These are phyloP conservation scores for Polygonum maritimum DNA, from an alignment of 148 eudicot species.

Conservation along the genomic window DNA sequence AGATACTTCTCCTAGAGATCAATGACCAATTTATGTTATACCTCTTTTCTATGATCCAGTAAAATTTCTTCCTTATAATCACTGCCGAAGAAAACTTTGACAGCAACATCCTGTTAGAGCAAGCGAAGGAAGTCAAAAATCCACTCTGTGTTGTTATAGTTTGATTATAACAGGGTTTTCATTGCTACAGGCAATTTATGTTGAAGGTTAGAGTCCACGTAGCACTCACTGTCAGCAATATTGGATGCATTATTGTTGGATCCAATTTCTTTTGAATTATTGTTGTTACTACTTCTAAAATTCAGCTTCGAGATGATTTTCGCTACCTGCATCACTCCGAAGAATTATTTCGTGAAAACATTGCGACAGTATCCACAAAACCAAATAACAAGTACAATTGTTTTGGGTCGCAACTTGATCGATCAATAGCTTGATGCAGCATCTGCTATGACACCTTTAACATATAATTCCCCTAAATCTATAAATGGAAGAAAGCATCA, in stretches of 20 bases:
- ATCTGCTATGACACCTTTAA: not conserved
- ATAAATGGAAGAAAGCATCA: no score
- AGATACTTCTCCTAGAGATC: not conserved
- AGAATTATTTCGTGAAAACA: not conserved
- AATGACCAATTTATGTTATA: constrained; percentile 2
- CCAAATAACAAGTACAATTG: not conserved
- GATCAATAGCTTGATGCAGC: not conserved
- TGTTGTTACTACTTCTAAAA: constrained; percentile 23
- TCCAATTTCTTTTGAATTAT: constrained; percentile 20
- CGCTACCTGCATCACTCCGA: constrained; percentile 37
- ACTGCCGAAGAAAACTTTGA: constrained; percentile 56
- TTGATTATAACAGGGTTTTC: not conserved
- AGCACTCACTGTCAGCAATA: constrained; percentile 11
- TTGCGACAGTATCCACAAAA: not conserved
- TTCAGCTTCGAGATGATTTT: constrained; percentile 49
- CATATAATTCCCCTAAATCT: no score
- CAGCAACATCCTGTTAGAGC: constrained; percentile 66
- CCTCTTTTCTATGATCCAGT: constrained; percentile 67
- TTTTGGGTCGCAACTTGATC: not conserved
- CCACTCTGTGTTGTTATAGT: not conserved
- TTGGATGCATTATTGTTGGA: no score
- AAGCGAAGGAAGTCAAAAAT: constrained; percentile 7
- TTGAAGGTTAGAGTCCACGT: no score
- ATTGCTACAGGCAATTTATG: no score
- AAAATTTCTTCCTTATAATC: constrained; percentile 50